phyloP scores from a whole-genome alignment of 2,329 filamentous ascomycete genomes.

The Cylindrodendrum hubeiense region DNA sequence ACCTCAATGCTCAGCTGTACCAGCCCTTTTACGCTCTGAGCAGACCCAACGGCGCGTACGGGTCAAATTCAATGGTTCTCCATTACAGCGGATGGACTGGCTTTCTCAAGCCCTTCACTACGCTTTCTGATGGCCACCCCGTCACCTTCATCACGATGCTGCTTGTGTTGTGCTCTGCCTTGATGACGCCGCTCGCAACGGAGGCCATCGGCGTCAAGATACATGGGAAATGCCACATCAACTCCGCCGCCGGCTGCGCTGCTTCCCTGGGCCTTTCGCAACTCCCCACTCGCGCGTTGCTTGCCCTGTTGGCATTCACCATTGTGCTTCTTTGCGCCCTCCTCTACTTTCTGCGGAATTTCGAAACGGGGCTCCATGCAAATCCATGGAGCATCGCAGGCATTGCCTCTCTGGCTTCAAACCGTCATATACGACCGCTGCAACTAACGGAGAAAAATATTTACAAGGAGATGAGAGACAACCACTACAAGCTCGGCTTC shows the following conservation, averaged over 20 bases:
- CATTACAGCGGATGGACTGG: conserved; percentile 54
- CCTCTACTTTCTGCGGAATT: conserved; percentile 33
- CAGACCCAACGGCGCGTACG: conserved; percentile 50
- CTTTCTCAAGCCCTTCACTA: conserved; percentile 50
- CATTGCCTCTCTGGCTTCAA: conserved; percentile 35
- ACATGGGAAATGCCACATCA: conserved; percentile 33
- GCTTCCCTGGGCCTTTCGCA: conserved; percentile 35
- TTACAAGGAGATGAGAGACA: conserved; percentile 28
- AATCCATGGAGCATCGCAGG: conserved; percentile 38
- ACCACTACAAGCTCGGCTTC: conserved; percentile 32
- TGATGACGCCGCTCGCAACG: conserved; percentile 34
- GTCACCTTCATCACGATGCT: conserved; percentile 42
- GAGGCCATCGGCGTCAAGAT: conserved; percentile 41
- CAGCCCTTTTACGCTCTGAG: conserved; percentile 59
- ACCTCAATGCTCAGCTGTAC: conserved; percentile 55
- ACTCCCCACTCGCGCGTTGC: conserved; percentile 28
- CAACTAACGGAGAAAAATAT: conserved; percentile 29
- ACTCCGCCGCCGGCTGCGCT: conserved; percentile 34
- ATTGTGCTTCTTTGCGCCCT: conserved; percentile 17
- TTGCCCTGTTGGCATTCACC: conserved; percentile 25
- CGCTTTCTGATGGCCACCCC: conserved; percentile 50
- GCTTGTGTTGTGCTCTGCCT: conserved; percentile 15
- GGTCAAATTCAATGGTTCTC: conserved; percentile 56
- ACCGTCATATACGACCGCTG: conserved; percentile 32
- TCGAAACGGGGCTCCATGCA: conserved; percentile 37